A percentile compares a stretch with the other conserved stretches of the same genome.
These are phyloP conservation scores for Diaporthe sp. DNA, from an alignment of 2,329 filamentous ascomycete genomes.

Conservation along the genomic window DNA sequence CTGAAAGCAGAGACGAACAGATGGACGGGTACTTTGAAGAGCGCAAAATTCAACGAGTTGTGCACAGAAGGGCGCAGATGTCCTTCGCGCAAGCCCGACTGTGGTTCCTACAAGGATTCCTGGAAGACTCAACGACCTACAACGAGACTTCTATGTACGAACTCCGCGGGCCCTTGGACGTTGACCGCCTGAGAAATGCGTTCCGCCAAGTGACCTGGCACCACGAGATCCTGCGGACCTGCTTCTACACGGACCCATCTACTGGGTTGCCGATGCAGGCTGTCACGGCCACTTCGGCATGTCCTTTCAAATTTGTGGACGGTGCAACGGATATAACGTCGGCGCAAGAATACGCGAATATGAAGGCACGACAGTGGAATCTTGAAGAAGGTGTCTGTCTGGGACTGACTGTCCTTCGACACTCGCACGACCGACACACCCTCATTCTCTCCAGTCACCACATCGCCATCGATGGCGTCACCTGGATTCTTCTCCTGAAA, in stretches of 20 bases:
- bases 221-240: neutral
- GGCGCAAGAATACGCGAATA: neutral
- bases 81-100: constrained; percentile 4
- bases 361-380: neutral
- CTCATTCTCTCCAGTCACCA: constrained; percentile 51
- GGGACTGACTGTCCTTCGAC: neutral
- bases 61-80: neutral
- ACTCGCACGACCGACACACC: constrained; percentile 48
- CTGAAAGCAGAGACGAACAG: neutral
- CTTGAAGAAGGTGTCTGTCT: neutral
- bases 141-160: constrained; percentile 46
- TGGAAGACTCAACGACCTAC: constrained; percentile 40
- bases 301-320: neutral
- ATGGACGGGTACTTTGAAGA: neutral
- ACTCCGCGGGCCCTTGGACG: neutral
- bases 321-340: neutral
- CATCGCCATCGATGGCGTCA: constrained; percentile 22
- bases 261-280: constrained; percentile 42
- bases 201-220: neutral
- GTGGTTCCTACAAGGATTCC: neutral
- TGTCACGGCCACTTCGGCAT: constrained; percentile 42
- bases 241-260: neutral
- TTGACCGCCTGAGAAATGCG: neutral
- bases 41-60: neutral
- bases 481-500: neutral